Evolutionary conservation across 2,329 filamentous ascomycete species (phyloP).

Genomic region (Colletotrichum plurivorum): DNA sequence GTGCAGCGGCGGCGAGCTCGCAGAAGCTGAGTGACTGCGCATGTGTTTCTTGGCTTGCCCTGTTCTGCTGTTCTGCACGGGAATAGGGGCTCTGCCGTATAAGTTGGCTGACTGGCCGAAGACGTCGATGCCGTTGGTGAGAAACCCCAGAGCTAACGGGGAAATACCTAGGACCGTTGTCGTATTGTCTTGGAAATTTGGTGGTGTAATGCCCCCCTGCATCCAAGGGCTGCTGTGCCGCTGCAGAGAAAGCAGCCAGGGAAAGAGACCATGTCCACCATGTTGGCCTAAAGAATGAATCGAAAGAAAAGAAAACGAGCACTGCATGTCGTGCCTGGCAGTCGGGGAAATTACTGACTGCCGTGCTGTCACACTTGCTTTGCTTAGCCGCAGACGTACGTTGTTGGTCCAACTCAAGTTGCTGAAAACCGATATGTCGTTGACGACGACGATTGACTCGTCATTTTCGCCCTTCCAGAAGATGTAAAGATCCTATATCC

Average conservation of each 20-base stretch:
- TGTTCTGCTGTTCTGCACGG: background rate
- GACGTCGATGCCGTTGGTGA: background rate
- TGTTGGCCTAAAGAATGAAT: slow-evolving; percentile 18
- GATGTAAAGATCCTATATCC: no score
- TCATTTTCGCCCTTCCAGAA: background rate
- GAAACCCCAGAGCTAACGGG: background rate
- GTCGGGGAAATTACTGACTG: slow-evolving; percentile 30
- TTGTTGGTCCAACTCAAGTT: background rate
- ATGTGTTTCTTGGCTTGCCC: background rate
- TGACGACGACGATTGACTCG: background rate
- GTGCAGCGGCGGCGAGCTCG: background rate
- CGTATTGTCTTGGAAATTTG: background rate
- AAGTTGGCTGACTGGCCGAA: slow-evolving; percentile 6
- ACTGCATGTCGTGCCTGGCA: background rate
- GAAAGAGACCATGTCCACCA: slow-evolving; percentile 9
- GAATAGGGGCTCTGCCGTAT: slow-evolving; percentile 17
- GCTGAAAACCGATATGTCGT: background rate
- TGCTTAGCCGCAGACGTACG: background rate
- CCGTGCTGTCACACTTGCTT: slow-evolving; percentile 14
- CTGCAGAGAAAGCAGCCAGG: background rate
- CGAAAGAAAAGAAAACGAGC: background rate
- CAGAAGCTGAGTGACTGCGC: background rate
- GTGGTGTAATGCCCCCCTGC: background rate
- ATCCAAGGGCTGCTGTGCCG: slow-evolving; percentile 17
- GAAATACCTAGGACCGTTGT: background rate